phyloP scores from a whole-genome alignment of 768 basidiomycete species.

The Boletus rubropictus region DNA sequence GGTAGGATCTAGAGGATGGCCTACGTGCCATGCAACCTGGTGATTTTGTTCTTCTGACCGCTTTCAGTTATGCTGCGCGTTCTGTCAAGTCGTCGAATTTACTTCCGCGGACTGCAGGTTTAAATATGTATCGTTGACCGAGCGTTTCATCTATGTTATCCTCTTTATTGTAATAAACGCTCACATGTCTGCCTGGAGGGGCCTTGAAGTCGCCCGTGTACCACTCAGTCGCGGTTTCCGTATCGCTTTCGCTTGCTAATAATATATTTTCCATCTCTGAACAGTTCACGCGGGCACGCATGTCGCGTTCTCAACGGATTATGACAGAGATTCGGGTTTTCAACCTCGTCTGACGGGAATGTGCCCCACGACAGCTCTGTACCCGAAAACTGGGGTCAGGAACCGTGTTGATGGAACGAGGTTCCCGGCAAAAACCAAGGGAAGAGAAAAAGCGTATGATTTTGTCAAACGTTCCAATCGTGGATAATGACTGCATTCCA shows the following conservation, averaged over 20 bases:
- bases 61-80: neutral
- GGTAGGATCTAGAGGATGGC: constrained; percentile 1
- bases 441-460: neutral
- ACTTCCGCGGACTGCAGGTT: constrained; percentile 1
- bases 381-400: neutral
- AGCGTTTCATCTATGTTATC: constrained; percentile 9
- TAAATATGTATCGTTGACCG: constrained; percentile 8
- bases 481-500: neutral
- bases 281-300: neutral
- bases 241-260: constrained; percentile 1
- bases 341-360: neutral
- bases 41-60: neutral
- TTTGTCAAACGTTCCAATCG: neutral
- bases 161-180: constrained; percentile 4
- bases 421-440: neutral
- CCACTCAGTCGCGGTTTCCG: neutral
- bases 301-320: neutral
- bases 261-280: neutral
- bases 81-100: neutral
- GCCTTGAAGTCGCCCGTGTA: neutral
- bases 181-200: neutral
- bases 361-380: constrained; percentile 3
- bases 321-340: neutral
- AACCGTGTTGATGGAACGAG: constrained; percentile 4
- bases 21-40: neutral